Base-by-base conservation (phyloP, 768 basidiomycete species). In the Mycena kentingensis region DNA sequence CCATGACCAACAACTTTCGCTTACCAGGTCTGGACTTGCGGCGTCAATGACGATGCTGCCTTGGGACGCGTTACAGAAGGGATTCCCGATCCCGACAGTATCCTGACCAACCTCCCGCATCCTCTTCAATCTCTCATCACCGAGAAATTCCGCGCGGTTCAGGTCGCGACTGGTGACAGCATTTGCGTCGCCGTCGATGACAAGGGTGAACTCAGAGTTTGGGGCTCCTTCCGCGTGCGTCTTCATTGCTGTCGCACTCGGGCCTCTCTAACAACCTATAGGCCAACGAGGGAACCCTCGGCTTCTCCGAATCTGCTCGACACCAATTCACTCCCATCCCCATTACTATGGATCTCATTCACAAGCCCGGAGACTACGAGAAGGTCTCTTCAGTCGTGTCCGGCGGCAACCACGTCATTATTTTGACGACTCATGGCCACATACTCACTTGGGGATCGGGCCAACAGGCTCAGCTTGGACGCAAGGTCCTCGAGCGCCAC, bases 381-480 rank as follows among this genome's bases (percentile, higher is more conserved):
- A 88, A 85, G 59, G 86, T 90, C 28, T 81, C 84, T 10, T 76
- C 86, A 15, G 80, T 94, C 48, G 88, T 82, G 3, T 84, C 88
- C 26, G 96, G 96, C 19, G 81, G 82, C 67, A 94, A 98, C 63
- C 96, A 98, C 67, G 77, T 97, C 22, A 73, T 98, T 49, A 89
- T 93, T 11, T 77, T 98, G 31, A 96, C 93, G 10, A 88, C 87
- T 0, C 87, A 88, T 49, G 96, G 96, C 8, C 82, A 84, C 61
- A 82, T 98, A 48, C 92, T 88, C 63, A 84, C 90, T 4, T 91
- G 91, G 83, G 96, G 96, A 10, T 88, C 90, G 34, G 91, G 92
- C 42, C 90, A 96, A 66, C 87, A 94, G 63, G 83, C 86, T 45
- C 93, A 96, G 60, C 84, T 98, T 27, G 96, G 96, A 39, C 85